Evolutionary conservation across 2,329 filamentous ascomycete genomes (phyloP).

Genomic region (Eurotiales sp.): DNA sequence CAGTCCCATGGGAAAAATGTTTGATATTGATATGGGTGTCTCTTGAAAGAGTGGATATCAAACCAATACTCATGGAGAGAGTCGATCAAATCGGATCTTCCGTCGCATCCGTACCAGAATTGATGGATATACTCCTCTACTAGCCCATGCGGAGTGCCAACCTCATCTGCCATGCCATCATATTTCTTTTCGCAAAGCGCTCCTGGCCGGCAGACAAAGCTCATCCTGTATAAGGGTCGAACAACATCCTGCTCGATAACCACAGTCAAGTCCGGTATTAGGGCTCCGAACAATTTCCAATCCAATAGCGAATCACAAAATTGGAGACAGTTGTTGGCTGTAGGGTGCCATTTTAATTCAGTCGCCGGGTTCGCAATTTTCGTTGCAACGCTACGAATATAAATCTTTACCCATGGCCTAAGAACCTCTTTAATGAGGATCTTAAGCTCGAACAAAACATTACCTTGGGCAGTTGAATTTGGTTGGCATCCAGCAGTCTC

Average conservation of each 20-base stretch:
- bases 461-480: neutral
- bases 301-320: conserved; percentile 38
- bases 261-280: conserved; percentile 15
- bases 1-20: conserved; percentile 48
- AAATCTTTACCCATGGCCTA: conserved; percentile 21
- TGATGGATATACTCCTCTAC: conserved; percentile 43
- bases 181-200: conserved; percentile 16
- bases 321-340: conserved; percentile 35
- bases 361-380: conserved; percentile 25
- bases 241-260: neutral
- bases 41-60: conserved; percentile 43
- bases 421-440: conserved; percentile 19
- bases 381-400: conserved; percentile 28
- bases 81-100: conserved; percentile 44
- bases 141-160: conserved; percentile 36
- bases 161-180: conserved; percentile 27
- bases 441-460: conserved; percentile 3
- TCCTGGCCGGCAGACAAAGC: conserved; percentile 35
- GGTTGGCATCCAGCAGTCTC: neutral
- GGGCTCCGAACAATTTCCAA: conserved; percentile 26
- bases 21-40: conserved; percentile 37
- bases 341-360: conserved; percentile 30
- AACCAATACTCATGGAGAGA: conserved; percentile 45
- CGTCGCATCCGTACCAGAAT: conserved; percentile 37
- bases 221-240: conserved; percentile 35